A percentile compares a stretch with the other conserved stretches of the same genome.
phyloP scores from a whole-genome alignment of 139 green algal genomes.

The Chlorella sorokiniana region DNA sequence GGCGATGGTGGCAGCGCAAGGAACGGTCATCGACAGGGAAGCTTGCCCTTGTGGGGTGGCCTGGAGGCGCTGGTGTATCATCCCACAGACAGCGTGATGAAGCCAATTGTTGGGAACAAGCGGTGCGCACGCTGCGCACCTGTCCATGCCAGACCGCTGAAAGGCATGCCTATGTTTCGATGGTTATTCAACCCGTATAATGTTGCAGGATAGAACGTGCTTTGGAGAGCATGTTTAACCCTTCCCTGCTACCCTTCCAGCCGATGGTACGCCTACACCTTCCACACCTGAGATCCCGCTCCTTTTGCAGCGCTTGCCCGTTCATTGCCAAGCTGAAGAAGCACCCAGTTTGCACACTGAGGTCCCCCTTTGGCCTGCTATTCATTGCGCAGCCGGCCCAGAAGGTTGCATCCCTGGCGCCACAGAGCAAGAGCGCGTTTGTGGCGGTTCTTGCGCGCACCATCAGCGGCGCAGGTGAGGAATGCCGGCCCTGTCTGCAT shows the following conservation, averaged over 20 bases:
- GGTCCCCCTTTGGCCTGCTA: no score
- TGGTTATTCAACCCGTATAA: no score
- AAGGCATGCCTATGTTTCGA: neutral
- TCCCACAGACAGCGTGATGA: slow-evolving; percentile 74
- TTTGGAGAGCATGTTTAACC: slow-evolving; percentile 71
- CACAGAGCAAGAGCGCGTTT: neutral
- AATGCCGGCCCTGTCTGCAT: neutral
- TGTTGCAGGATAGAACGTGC: slow-evolving; percentile 69
- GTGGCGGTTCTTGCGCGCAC: slow-evolving; percentile 17
- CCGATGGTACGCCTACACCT: slow-evolving; percentile 60
- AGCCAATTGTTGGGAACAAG: slow-evolving; percentile 91
- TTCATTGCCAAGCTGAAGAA: no score
- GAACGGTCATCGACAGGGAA: no score
- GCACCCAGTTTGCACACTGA: no score
- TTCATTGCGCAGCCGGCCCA: neutral
- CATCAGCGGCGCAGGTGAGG: slow-evolving; percentile 23
- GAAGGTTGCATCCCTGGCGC: slow-evolving; percentile 6
- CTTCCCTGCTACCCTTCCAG: slow-evolving; percentile 69
- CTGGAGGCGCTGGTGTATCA: slow-evolving; percentile 81
- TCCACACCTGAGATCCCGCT: no score
- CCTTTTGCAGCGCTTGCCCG: no score
- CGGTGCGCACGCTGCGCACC: slow-evolving; percentile 54
- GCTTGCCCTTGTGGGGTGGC: no score
- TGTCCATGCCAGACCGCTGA: neutral
- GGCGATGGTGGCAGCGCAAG: slow-evolving; percentile 14